These are phyloP conservation scores for Boletellus deceptivus DNA, from an alignment of 1,284 basidiomycete genomes.

Conservation along the genomic window DNA sequence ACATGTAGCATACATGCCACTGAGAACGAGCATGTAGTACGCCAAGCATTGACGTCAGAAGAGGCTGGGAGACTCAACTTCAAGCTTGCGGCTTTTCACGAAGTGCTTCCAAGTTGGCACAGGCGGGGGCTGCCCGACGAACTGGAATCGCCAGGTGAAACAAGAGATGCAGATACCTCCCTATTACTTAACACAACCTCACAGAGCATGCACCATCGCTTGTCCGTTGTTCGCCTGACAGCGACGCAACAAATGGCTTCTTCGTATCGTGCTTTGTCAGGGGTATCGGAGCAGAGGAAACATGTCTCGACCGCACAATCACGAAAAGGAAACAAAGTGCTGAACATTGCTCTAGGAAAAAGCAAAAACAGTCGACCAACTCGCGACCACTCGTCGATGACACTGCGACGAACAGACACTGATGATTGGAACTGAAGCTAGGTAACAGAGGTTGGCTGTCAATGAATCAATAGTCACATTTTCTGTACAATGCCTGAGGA, in stretches of 20 bases:
- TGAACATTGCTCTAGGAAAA: conserved; percentile 3
- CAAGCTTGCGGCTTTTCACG: conserved; percentile 58
- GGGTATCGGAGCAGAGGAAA: conserved; percentile 8
- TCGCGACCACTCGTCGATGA: background rate
- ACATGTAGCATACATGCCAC: conserved; percentile 91
- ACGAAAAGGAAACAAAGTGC: conserved; percentile 15
- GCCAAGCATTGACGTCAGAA: conserved; percentile 66
- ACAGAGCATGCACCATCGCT: conserved; percentile 65
- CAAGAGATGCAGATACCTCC: background rate
- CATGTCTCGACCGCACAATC: conserved; percentile 4
- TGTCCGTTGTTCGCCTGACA: conserved; percentile 81
- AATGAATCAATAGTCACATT: conserved; percentile 32
- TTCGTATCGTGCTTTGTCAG: conserved; percentile 86
- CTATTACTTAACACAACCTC: conserved; percentile 1
- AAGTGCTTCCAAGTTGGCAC: conserved; percentile 78
- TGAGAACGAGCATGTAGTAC: conserved; percentile 88
- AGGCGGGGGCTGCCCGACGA: conserved; percentile 72
- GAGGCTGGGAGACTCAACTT: conserved; percentile 64
- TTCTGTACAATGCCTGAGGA: conserved; percentile 34
- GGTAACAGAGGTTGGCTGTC: conserved; percentile 29
- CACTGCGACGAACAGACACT: conserved; percentile 9
- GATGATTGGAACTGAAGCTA: conserved; percentile 15
- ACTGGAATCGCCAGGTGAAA: conserved; percentile 48
- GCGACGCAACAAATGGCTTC: conserved; percentile 92
- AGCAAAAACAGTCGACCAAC: conserved; percentile 7